These are phyloP conservation scores for Orbilia brochopaga DNA, from an alignment of 2,329 filamentous ascomycete species.

Conservation along the genomic window DNA sequence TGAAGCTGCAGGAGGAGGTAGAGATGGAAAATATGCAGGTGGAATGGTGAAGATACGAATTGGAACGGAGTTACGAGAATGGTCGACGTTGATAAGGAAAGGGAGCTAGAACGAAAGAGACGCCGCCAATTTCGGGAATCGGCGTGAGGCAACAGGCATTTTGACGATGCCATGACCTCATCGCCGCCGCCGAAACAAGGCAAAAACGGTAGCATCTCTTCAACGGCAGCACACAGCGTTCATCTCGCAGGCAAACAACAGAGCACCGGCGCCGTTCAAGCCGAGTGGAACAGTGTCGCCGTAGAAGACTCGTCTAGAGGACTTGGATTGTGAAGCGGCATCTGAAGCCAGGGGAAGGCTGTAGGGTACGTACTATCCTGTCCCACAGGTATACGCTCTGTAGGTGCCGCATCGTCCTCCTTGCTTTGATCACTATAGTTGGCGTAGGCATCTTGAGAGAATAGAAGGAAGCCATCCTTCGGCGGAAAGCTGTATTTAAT, in stretches of 20 bases:
- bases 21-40: not conserved
- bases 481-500: not conserved
- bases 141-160: slow-evolving; percentile 35
- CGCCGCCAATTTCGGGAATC: slow-evolving; percentile 8
- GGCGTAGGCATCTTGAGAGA: slow-evolving; percentile 31
- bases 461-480: slow-evolving; percentile 18
- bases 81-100: not conserved
- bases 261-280: not conserved
- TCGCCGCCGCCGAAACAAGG: slow-evolving; percentile 19
- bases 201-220: not conserved
- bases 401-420: slow-evolving; percentile 49
- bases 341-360: not conserved
- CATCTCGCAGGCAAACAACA: not conserved
- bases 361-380: slow-evolving; percentile 42
- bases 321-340: not conserved
- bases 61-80: not conserved
- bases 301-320: not conserved
- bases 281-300: slow-evolving; percentile 6
- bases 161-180: slow-evolving; percentile 51
- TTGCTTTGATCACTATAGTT: slow-evolving; percentile 34
- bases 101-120: not conserved
- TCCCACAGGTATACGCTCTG: slow-evolving; percentile 50
- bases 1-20: no score
- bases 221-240: not conserved
- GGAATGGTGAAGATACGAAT: not conserved